Base-by-base conservation (phyloP, 2,329 filamentous ascomycete species). In the Colletotrichum somersetense region DNA sequence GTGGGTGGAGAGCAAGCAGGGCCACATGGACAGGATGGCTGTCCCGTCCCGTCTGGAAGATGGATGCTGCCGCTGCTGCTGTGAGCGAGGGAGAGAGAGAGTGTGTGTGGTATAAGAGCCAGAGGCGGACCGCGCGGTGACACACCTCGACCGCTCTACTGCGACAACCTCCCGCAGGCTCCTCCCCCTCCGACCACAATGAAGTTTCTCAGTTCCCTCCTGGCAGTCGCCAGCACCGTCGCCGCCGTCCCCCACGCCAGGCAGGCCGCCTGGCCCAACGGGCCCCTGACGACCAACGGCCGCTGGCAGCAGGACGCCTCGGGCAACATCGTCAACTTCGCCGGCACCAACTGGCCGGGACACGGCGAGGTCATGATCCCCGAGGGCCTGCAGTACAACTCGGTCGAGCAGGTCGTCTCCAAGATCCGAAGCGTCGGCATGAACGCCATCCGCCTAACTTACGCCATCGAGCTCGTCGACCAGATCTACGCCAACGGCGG, bases 391-490 rank as follows among this genome's bases (percentile, higher is more conserved):
- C 89, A 91, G 77, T 90, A 90, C 78, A 85, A 86, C 46, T 91
- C 89, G 0, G 83, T 91, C 59, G 80, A 83, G 48, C 80, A 79
- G 10, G 87, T 91, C 46, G 85, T 91, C 0, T 79, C 84, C 4
- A 86, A 86, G 79, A 84, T 91, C 75, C 90, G 89, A 76, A 85
- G 85, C 71, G 77, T 91, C 0, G 89, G 89, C 20, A 88, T 92
- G 83, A 92, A 92, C 75, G 86, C 88, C 1, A 86, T 91, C 35
- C 88, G 90, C 1, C 79, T 92, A 53, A 91, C 89, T 0, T 92
- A 87, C 66, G 89, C 90, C 3, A 91, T 88, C 69, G 85, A 92
- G 77, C 88, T 91, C 87, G 82, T 92, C 63, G 89, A 91, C 74
- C 83, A 89, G 76, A 88, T 88, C 72, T 85, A 86, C 55, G 81